Conservation (phyloP, 768 basidiomycete genomes). For the Termitomyces sp. region DNA sequence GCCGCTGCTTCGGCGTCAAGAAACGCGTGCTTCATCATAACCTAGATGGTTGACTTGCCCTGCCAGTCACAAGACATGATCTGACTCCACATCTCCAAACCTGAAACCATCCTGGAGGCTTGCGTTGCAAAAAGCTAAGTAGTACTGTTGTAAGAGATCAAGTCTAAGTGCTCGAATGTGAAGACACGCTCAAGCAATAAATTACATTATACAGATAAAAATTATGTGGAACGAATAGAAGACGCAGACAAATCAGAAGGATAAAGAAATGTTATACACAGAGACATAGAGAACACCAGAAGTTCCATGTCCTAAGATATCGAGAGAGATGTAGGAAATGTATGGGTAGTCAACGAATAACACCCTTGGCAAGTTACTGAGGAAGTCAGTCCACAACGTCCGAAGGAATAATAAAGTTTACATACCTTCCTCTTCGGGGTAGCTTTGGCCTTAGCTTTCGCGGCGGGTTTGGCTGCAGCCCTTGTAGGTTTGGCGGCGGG, state of each 20-base stretch:
- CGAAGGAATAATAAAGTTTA: neutral
- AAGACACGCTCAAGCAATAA: constrained; percentile 32
- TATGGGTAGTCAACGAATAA: constrained; percentile 11
- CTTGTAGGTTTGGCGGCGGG: constrained; percentile 34
- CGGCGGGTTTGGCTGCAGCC: constrained; percentile 23
- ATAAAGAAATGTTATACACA: constrained; percentile 7
- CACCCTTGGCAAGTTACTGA: neutral
- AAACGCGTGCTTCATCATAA: no score
- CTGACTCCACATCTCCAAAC: no score
- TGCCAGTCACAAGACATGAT: no score
- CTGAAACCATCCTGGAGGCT: no score
- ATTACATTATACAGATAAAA: constrained; percentile 36
- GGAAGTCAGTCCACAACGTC: neutral
- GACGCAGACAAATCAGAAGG: constrained; percentile 1
- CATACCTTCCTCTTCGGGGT: constrained; percentile 36
- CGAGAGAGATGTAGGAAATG: neutral
- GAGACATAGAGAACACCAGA: constrained; percentile 4
- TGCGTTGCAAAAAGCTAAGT: neutral
- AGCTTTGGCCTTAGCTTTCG: constrained; percentile 28
- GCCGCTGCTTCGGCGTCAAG: no score
- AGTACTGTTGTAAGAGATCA: neutral
- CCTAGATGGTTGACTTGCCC: no score
- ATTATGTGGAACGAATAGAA: constrained; percentile 17
- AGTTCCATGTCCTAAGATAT: constrained; percentile 4
- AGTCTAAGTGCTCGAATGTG: constrained; percentile 7